A percentile compares a stretch with the other conserved stretches of the same genome.
phyloP scores from a whole-genome alignment of 2,329 filamentous ascomycete species.

The Knoxdaviesia capensis region DNA sequence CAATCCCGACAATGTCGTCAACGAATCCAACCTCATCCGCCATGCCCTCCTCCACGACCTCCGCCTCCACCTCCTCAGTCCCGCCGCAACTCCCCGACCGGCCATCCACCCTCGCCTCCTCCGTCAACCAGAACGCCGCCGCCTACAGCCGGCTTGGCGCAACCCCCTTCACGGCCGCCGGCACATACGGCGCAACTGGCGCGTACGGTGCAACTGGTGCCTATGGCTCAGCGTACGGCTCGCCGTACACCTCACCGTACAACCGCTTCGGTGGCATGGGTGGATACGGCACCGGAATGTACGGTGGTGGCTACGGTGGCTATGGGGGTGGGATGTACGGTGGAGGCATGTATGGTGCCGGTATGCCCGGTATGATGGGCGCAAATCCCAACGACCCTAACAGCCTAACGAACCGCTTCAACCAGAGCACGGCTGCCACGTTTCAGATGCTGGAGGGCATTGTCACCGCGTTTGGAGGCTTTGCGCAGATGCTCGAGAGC shows the following conservation, averaged over 20 bases:
- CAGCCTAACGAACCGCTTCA: constrained; percentile 88
- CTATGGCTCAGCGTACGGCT: constrained; percentile 15
- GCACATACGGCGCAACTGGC: constrained; percentile 18
- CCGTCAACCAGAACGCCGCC: constrained; percentile 76
- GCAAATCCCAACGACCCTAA: constrained; percentile 64
- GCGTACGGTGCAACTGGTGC: neutral
- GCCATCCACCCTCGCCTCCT: constrained; percentile 54
- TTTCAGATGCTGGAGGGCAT: constrained; percentile 98
- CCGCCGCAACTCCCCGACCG: constrained; percentile 61
- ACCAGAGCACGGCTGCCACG: constrained; percentile 83
- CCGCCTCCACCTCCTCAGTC: constrained; percentile 21
- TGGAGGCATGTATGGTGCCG: constrained; percentile 23
- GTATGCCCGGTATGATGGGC: constrained; percentile 15
- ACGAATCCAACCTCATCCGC: constrained; percentile 19
- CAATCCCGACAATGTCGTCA: constrained; percentile 10
- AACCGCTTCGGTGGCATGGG: constrained; percentile 25
- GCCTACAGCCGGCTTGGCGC: constrained; percentile 43
- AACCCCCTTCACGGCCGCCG: constrained; percentile 17
- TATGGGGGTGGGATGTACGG: constrained; percentile 23
- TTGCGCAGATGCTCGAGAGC: constrained; percentile 97
- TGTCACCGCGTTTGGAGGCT: constrained; percentile 88
- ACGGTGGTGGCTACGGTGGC: constrained; percentile 9
- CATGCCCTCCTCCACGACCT: constrained; percentile 17
- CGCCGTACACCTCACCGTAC: constrained; percentile 20
- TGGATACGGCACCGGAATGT: constrained; percentile 19